Base-by-base conservation (phyloP, 768 basidiomycete species). In the Rhodotorula sphaerocarpa region DNA sequence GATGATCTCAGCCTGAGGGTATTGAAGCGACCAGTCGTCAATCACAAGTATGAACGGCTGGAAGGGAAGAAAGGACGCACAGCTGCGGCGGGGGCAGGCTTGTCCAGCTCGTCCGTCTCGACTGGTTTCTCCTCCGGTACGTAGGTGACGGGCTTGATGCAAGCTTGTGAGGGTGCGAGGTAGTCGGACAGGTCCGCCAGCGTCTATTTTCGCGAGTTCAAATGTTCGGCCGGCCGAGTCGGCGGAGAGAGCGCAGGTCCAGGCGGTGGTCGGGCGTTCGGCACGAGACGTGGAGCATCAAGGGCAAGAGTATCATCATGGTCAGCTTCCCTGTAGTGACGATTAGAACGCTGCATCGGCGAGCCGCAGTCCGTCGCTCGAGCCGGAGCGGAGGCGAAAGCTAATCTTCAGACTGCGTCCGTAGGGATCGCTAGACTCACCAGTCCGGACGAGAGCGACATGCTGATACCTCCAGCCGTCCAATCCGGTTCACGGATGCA, bases 151-250 rank as follows among this genome's bases (percentile, higher is more conserved):
- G 95, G 93, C 73, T 96, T 95, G 77, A 97, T 96, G 76, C 95
- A 99, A 25, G 87, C 87, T 77, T 96, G 93, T 2, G 90, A 87
- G 3, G 95, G 95, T 0, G 89, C 87, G 46, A 99, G 88, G 75
- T 91, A 99, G 76, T 97, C 95, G 54, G 61, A 57, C 9, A 63
- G 54, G 30, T 57, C 50, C 23, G 55, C 28, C 2, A 56, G 55
- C 20, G 55, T 53, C 56, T 57, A 43, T 27, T 21, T 2, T 12
- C 23, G 48, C 11, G 15, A 27, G 11, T 27, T 20, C 15, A 27
- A 9, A 30, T n/a, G 34, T 34, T 43, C 7, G 25, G n/a, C 10
- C 0, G 53, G 9, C 1, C 52, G 16, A 7, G 50, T n/a, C 15
- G 34, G 47, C 28, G 25, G 20, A 7, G 36, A 14, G 30, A 3